phyloP scores from a whole-genome alignment of 495 filamentous ascomycete species.

The Podospora appendiculata region DNA sequence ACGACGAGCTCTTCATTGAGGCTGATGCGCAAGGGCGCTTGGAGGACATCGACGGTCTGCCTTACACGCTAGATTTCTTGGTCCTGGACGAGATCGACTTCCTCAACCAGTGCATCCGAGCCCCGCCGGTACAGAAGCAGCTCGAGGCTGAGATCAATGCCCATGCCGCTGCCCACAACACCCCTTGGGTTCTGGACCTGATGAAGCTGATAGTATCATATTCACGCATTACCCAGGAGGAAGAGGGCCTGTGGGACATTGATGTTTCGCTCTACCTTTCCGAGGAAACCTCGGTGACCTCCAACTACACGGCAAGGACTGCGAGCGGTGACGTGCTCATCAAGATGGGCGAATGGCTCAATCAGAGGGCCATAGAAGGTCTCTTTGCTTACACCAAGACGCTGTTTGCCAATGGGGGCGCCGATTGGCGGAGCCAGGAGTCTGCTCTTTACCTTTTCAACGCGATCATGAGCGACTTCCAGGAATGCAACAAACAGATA shows the following conservation, averaged over 20 bases:
- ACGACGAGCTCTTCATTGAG: constrained; percentile 75
- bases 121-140: constrained; percentile 76
- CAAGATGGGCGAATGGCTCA: constrained; percentile 89
- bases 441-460: constrained; percentile 77
- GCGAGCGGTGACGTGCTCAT: constrained; percentile 86
- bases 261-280: constrained; percentile 92
- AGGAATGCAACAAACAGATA: constrained; percentile 62
- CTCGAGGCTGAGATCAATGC: constrained; percentile 61
- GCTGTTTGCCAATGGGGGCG: constrained; percentile 46
- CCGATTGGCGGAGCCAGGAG: constrained; percentile 61
- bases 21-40: constrained; percentile 78
- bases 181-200: constrained; percentile 72
- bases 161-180: constrained; percentile 47
- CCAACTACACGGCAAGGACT: constrained; percentile 89
- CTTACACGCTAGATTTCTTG: constrained; percentile 90
- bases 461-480: constrained; percentile 69
- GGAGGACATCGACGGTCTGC: constrained; percentile 85
- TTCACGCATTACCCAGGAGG: constrained; percentile 86
- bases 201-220: constrained; percentile 76
- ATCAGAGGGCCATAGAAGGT: constrained; percentile 59
- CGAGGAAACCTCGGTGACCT: constrained; percentile 90
- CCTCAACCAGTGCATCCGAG: constrained; percentile 76
- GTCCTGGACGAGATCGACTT: constrained; percentile 91
- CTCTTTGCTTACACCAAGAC: constrained; percentile 64
- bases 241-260: constrained; percentile 91